These are phyloP conservation scores for Medicago lupulina DNA, from an alignment of 306 rosid species.

Conservation along the genomic window DNA sequence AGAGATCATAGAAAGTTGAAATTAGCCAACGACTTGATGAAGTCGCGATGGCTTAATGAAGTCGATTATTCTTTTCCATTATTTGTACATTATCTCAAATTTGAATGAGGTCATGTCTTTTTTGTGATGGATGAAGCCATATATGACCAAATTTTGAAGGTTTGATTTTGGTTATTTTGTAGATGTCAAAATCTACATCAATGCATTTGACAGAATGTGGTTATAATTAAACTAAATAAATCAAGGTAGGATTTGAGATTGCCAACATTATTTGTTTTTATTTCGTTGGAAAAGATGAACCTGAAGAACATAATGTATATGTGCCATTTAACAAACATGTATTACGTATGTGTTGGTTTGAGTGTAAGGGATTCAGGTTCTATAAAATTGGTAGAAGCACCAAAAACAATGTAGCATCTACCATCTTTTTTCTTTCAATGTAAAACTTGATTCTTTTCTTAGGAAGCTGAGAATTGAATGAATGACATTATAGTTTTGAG, in stretches of 20 bases:
- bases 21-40: conserved; percentile 16
- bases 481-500: background rate
- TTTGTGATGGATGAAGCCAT: conserved; percentile 6
- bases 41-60: background rate
- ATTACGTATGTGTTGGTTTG: no score
- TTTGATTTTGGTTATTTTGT: no score
- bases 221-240: no score
- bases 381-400: background rate
- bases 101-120: conserved; percentile 5
- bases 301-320: no score
- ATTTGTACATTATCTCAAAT: conserved; percentile 13
- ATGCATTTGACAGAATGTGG: no score
- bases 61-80: conserved; percentile 15
- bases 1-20: conserved; percentile 69
- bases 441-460: background rate
- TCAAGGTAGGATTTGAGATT: no score
- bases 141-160: no score
- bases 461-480: no score
- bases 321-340: no score
- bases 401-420: background rate
- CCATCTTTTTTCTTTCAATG: background rate
- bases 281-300: no score
- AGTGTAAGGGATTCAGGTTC: background rate
- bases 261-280: no score
- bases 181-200: no score